Conservation (phyloP, 345 rosid species). For the thale cress (Arabidopsis thaliana) region TAIR10.1 NC_003076.8:4508501-4509000, state of each 20-base stretch:
- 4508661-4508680: conserved; percentile 48
- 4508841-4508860: neutral
- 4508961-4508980: conserved; percentile 89
- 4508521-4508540: conserved; percentile 7
- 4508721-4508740: conserved; percentile 83
- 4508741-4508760: conserved; percentile 91
- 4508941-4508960: conserved; percentile 85
- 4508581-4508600: conserved; percentile 32
- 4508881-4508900: conserved; percentile 20
- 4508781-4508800: conserved; percentile 97
- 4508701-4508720: conserved; percentile 86
- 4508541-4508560: conserved; percentile 23
- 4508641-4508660: conserved; percentile 33
- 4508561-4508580: conserved; percentile 35
- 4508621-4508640: conserved; percentile 37
- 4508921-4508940: conserved; percentile 92
- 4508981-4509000: conserved; percentile 88
- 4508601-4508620: conserved; percentile 21
- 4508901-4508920: conserved; percentile 60
- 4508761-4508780: conserved; percentile 99
- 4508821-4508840: conserved; percentile 67
- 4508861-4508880: conserved; percentile 5
- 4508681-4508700: conserved; percentile 69
- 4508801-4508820: conserved; percentile 96
- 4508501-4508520: conserved; percentile 35